These are phyloP conservation scores for Tricholoma sp. DNA, from an alignment of 768 basidiomycete genomes.

Conservation along the genomic window DNA sequence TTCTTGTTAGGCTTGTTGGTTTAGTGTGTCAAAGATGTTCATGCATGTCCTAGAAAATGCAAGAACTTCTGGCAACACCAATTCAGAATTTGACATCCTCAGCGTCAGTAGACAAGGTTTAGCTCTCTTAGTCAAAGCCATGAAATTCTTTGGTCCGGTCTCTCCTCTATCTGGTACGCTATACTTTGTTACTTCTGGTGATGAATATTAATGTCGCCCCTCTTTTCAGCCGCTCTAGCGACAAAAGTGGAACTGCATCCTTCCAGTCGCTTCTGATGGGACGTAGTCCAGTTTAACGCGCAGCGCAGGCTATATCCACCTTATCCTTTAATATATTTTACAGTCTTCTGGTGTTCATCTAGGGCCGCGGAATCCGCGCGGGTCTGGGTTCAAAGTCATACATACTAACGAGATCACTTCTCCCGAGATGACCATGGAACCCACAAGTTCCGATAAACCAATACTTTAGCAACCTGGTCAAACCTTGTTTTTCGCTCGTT, in stretches of 20 bases:
- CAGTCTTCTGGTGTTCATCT: no score
- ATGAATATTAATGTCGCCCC: not conserved
- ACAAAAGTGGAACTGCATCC: not conserved
- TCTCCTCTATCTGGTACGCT: slow-evolving; percentile 13
- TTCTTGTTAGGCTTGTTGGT: slow-evolving; percentile 14
- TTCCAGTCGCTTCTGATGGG: not conserved
- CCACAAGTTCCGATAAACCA: no score
- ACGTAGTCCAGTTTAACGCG: not conserved
- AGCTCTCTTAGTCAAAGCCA: slow-evolving; percentile 11
- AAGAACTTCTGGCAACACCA: not conserved
- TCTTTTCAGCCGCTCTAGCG: not conserved
- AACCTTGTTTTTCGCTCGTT: no score
- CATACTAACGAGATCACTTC: no score
- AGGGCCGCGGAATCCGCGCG: no score
- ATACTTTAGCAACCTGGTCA: no score
- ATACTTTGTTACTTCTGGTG: not conserved
- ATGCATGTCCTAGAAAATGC: slow-evolving; percentile 8
- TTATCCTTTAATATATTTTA: not conserved
- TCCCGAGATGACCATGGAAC: no score
- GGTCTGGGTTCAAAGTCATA: no score
- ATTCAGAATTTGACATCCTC: slow-evolving; percentile 6
- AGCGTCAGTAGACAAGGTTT: slow-evolving; percentile 6
- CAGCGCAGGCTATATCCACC: not conserved
- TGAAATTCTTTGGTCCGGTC: slow-evolving; percentile 12
- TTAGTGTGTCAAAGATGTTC: slow-evolving; percentile 15